A percentile compares a stretch with the other conserved stretches of the same genome.
phyloP scores from a whole-genome alignment of 495 filamentous ascomycete species.

The Neurospora hispaniola region DNA sequence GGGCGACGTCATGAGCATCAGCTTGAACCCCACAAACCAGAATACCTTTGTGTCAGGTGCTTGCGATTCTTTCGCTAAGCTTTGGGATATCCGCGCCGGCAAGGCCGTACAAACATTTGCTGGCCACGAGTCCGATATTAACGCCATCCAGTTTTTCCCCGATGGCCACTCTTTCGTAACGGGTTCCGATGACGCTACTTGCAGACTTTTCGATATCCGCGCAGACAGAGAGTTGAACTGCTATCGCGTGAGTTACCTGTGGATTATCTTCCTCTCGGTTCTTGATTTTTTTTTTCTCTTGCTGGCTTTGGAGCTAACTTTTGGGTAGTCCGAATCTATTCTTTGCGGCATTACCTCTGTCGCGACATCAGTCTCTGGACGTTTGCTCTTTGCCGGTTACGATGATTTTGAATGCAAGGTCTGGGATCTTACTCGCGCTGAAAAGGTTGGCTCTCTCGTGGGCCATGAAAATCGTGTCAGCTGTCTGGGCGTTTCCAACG shows the following conservation, averaged over 20 bases:
- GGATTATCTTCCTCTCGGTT: background rate
- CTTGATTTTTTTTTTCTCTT: background rate
- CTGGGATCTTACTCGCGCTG: conserved; percentile 93
- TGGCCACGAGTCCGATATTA: conserved; percentile 98
- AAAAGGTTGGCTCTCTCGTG: conserved; percentile 90
- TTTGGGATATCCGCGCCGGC: conserved; percentile 97
- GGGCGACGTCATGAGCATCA: conserved; percentile 99
- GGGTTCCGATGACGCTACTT: conserved; percentile 94
- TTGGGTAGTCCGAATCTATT: conserved; percentile 82
- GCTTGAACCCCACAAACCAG: conserved; percentile 98
- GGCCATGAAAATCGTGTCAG: conserved; percentile 98
- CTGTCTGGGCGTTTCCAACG: conserved; percentile 96
- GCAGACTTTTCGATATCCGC: conserved; percentile 94
- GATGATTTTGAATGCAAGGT: conserved; percentile 99
- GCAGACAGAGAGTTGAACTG: conserved; percentile 93
- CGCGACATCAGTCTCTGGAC: conserved; percentile 92
- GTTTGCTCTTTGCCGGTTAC: conserved; percentile 93
- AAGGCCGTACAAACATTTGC: conserved; percentile 98
- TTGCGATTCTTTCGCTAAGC: conserved; percentile 95
- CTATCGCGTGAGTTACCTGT: conserved; percentile 66
- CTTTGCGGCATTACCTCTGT: conserved; percentile 97
- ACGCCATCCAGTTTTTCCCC: conserved; percentile 98
- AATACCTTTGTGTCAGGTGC: conserved; percentile 97
- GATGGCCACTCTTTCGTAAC: conserved; percentile 98
- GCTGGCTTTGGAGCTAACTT: conserved; percentile 8